These are phyloP conservation scores for Yarrowia osloensis DNA, from an alignment of 805 yeast genomes.

Conservation along the genomic window DNA sequence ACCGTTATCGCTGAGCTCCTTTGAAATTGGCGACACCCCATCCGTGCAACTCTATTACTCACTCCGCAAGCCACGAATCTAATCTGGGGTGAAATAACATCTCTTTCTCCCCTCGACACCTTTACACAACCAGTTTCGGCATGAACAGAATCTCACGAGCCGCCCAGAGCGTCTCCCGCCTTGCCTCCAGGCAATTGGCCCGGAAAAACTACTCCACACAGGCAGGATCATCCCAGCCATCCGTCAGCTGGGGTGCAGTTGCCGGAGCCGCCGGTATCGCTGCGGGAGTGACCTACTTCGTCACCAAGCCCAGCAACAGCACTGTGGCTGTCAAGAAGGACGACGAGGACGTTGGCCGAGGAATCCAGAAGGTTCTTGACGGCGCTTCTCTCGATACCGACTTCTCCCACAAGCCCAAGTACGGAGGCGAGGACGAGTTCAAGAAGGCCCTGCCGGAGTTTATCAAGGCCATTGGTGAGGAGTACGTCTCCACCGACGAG, in stretches of 20 bases:
- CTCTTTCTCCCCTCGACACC: neutral
- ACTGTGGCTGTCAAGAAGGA: neutral
- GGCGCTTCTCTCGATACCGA: conserved; percentile 26
- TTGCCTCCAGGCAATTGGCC: conserved; percentile 18
- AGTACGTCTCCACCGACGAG: conserved; percentile 47
- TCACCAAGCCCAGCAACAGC: neutral
- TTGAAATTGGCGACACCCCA: neutral
- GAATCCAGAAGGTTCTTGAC: conserved; percentile 9
- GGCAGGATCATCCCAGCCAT: conserved; percentile 4
- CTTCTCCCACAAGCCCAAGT: conserved; percentile 28
- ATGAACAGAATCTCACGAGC: conserved; percentile 26
- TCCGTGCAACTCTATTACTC: conserved; percentile 17
- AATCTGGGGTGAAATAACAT: neutral
- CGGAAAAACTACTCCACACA: conserved; percentile 8
- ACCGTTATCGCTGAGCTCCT: neutral
- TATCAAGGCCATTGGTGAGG: conserved; percentile 50
- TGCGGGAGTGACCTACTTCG: conserved; percentile 15
- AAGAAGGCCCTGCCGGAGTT: conserved; percentile 53
- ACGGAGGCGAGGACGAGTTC: conserved; percentile 44
- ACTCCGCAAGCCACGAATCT: conserved; percentile 13
- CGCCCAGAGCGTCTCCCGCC: conserved; percentile 20
- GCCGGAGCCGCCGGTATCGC: conserved; percentile 20
- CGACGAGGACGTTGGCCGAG: conserved; percentile 3
- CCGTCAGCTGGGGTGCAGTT: conserved; percentile 13
- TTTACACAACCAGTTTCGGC: neutral